These are phyloP conservation scores for Piromyces sp. DNA, from an alignment of 192 early-diverging fungal species.

Conservation along the genomic window DNA sequence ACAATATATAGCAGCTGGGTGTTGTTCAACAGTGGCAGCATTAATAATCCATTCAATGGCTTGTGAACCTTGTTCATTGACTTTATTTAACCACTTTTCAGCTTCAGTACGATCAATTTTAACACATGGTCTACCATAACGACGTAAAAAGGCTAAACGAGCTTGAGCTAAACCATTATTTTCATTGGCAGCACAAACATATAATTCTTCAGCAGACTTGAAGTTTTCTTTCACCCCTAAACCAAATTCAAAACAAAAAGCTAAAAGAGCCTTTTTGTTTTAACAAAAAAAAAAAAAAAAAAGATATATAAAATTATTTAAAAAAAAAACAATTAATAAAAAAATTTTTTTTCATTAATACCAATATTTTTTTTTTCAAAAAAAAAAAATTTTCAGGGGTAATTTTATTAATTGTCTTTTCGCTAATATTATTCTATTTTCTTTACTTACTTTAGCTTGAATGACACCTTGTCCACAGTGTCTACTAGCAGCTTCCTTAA, in stretches of 20 bases:
- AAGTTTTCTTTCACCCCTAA: background rate
- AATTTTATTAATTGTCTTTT: no score
- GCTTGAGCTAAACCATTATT: slow-evolving; percentile 31
- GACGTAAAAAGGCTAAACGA: slow-evolving; percentile 61
- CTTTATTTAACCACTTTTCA: slow-evolving; percentile 51
- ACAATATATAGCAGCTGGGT: slow-evolving; percentile 15
- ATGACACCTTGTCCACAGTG: slow-evolving; percentile 4
- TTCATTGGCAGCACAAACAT: background rate
- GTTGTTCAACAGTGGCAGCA: background rate
- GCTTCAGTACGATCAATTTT: slow-evolving; percentile 63
- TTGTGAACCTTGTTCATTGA: slow-evolving; percentile 24
- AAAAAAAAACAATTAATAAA: no score
- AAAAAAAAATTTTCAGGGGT: no score
- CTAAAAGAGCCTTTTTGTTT: slow-evolving; percentile 42
- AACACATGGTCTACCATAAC: slow-evolving; percentile 61
- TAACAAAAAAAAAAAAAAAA: no score
- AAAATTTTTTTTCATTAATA: no score
- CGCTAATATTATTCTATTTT: no score
- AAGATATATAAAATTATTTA: no score
- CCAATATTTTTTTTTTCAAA: no score
- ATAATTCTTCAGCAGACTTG: background rate
- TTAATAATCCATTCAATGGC: background rate
- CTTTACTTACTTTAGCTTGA: slow-evolving; percentile 10
- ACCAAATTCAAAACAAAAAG: slow-evolving; percentile 18
- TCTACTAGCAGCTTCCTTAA: slow-evolving; percentile 22